These are phyloP conservation scores for Podila verticillata DNA, from an alignment of 192 early-diverging fungal species.

Conservation along the genomic window DNA sequence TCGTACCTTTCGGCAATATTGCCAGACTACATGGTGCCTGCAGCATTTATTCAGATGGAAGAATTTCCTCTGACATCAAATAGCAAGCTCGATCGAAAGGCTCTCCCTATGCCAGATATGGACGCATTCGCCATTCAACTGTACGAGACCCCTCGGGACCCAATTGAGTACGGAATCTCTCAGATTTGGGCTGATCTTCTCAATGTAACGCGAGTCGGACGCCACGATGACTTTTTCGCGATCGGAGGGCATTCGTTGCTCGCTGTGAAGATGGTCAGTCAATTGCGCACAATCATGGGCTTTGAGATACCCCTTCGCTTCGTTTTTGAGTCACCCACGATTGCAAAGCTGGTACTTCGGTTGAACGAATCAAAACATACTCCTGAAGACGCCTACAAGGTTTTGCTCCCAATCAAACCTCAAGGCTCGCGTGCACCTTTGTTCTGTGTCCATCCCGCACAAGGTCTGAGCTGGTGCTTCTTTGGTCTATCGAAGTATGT, in stretches of 20 bases:
- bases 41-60: slow-evolving; percentile 34
- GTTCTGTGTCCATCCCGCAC: slow-evolving; percentile 27
- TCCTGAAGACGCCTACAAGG: not conserved
- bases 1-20: slow-evolving; percentile 61
- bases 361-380: not conserved
- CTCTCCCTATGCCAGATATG: slow-evolving; percentile 27
- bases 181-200: slow-evolving; percentile 8
- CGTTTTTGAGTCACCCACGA: slow-evolving; percentile 15
- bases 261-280: slow-evolving; percentile 13
- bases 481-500: slow-evolving; percentile 7
- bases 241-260: slow-evolving; percentile 24
- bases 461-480: slow-evolving; percentile 21
- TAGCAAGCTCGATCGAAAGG: slow-evolving; percentile 49
- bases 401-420: slow-evolving; percentile 20
- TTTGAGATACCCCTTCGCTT: slow-evolving; percentile 2
- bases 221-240: slow-evolving; percentile 19
- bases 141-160: slow-evolving; percentile 11
- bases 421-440: slow-evolving; percentile 19
- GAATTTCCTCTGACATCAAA: slow-evolving; percentile 29
- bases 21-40: slow-evolving; percentile 74
- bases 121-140: not conserved
- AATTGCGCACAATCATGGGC: not conserved
- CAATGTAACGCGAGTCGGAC: slow-evolving; percentile 5
- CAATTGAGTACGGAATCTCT: slow-evolving; percentile 1
- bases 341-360: slow-evolving; percentile 1